Conservation (phyloP, 768 basidiomycete species). For the Symmetrospora coprosmae region DNA sequence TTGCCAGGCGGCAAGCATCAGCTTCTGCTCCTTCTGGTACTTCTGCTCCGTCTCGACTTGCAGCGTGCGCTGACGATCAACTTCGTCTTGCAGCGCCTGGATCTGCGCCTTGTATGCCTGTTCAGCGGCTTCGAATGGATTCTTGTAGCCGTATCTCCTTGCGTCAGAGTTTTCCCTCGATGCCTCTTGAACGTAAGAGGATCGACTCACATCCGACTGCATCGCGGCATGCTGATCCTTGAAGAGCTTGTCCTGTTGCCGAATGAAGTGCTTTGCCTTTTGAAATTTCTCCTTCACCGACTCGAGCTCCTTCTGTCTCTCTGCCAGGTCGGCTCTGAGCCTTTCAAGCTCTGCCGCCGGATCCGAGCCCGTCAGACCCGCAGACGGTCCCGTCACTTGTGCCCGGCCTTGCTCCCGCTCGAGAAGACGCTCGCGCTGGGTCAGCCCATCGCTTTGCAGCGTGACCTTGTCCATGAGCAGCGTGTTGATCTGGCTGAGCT, state of each 20-base stretch:
- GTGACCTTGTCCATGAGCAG: slow-evolving; percentile 83
- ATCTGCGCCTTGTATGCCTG: not conserved
- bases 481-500: slow-evolving; percentile 69
- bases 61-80: not conserved
- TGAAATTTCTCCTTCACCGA: slow-evolving; percentile 44
- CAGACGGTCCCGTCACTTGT: slow-evolving; percentile 39
- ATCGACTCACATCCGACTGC: too few species aligned
- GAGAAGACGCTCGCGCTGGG: slow-evolving; percentile 70
- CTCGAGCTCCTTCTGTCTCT: slow-evolving; percentile 47
- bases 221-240: slow-evolving; percentile 46
- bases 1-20: slow-evolving; percentile 66
- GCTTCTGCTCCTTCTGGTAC: slow-evolving; percentile 61
- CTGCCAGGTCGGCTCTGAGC: slow-evolving; percentile 57
- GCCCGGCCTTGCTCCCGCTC: slow-evolving; percentile 74
- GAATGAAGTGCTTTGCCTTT: slow-evolving; percentile 77
- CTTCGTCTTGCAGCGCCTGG: not conserved
- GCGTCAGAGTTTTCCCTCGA: too few species aligned
- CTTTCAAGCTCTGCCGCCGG: slow-evolving; percentile 42
- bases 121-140: not conserved
- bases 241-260: slow-evolving; percentile 75
- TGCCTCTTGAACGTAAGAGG: too few species aligned
- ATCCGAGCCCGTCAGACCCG: not conserved
- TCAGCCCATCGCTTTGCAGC: slow-evolving; percentile 78
- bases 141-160: too few species aligned
- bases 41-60: slow-evolving; percentile 47